Percentiles rank a stretch among this genome's conserved stretches.
Evolutionary conservation across 2,329 filamentous ascomycete species (phyloP).

Genomic region (Myriangium duriaei): DNA sequence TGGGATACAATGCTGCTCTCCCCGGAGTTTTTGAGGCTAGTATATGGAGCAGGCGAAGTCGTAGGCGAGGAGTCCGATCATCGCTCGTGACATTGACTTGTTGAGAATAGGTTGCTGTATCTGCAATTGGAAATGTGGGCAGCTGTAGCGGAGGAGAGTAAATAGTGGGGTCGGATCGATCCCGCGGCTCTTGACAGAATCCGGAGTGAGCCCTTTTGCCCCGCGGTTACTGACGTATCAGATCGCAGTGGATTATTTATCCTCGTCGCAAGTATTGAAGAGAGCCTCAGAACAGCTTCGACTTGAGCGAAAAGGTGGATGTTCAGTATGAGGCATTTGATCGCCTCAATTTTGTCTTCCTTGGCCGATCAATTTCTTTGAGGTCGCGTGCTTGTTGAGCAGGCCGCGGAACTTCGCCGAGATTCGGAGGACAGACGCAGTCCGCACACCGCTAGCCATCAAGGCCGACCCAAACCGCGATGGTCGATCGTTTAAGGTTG

Average conservation of each 20-base stretch:
- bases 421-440: slow-evolving; percentile 7
- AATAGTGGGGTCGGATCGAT: slow-evolving; percentile 12
- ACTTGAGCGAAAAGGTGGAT: slow-evolving; percentile 7
- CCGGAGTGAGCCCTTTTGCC: slow-evolving; percentile 9
- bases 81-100: slow-evolving; percentile 3
- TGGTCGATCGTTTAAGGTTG: no score
- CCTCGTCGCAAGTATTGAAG: slow-evolving; percentile 3
- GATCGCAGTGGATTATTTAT: slow-evolving; percentile 7
- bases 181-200: slow-evolving; percentile 11
- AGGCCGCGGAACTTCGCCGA: slow-evolving; percentile 4
- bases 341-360: slow-evolving; percentile 1
- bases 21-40: neutral
- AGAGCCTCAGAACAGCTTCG: slow-evolving; percentile 2
- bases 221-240: no score
- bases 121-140: slow-evolving; percentile 8
- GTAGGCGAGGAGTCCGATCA: neutral
- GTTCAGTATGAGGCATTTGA: slow-evolving; percentile 2
- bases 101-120: slow-evolving; percentile 5
- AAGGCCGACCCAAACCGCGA: no score
- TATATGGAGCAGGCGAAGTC: neutral
- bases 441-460: neutral
- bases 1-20: neutral
- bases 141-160: slow-evolving; percentile 10
- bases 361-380: no score
- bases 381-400: no score